A percentile compares a stretch with the other conserved stretches of the same genome.
These are phyloP conservation scores for Leucoagaricus sp. DNA, from an alignment of 1,284 basidiomycete genomes.

Conservation along the genomic window DNA sequence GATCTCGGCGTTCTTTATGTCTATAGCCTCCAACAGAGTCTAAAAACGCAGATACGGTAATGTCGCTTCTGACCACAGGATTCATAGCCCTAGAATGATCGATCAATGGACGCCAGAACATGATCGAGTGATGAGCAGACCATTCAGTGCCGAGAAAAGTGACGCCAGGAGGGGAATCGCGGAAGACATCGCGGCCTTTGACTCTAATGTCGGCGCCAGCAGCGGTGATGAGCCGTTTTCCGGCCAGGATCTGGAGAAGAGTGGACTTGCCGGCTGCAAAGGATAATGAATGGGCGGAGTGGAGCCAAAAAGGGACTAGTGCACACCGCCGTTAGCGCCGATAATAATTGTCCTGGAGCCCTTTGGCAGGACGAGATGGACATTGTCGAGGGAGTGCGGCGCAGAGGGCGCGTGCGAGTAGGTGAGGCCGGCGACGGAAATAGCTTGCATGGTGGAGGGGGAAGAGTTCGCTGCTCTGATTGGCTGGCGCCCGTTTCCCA, in stretches of 20 bases:
- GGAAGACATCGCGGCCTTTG: constrained; percentile 85
- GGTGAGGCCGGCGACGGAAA: constrained; percentile 61
- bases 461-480: constrained; percentile 1
- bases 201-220: constrained; percentile 69
- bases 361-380: constrained; percentile 66
- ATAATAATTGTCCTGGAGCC: constrained; percentile 84
- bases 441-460: constrained; percentile 31
- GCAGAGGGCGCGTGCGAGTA: constrained; percentile 54
- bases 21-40: constrained; percentile 96
- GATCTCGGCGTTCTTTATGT: constrained; percentile 87
- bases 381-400: constrained; percentile 59
- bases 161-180: constrained; percentile 70
- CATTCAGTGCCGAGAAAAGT: constrained; percentile 94
- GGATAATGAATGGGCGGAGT: constrained; percentile 15
- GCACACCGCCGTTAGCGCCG: constrained; percentile 85
- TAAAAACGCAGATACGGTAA: constrained; percentile 86
- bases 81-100: constrained; percentile 82
- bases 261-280: constrained; percentile 90
- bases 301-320: constrained; percentile 8
- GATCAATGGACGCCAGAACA: neutral
- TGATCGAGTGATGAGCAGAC: constrained; percentile 41
- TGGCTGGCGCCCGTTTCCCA: neutral
- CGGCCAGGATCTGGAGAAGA: constrained; percentile 90
- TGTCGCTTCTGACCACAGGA: constrained; percentile 92
- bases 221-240: constrained; percentile 78